A percentile compares a stretch with the other conserved stretches of the same genome.
Conservation (phyloP, 805 yeast species). For the Priceomyces carsonii region DNA sequence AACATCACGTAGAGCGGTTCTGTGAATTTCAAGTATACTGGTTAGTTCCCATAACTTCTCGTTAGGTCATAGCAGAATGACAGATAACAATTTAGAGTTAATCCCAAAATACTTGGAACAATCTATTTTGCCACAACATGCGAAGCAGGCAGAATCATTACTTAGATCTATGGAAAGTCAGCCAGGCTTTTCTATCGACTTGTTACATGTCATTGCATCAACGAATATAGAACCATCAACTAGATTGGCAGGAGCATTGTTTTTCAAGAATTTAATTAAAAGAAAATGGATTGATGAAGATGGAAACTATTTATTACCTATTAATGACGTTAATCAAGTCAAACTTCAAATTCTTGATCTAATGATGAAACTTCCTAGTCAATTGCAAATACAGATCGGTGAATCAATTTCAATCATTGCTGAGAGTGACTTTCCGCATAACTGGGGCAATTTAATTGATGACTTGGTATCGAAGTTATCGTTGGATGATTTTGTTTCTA, state of each 20-base stretch:
- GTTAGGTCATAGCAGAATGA: constrained; percentile 18
- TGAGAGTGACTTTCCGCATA: constrained; percentile 90
- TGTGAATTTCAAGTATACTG: background rate
- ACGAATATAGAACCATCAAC: constrained; percentile 51
- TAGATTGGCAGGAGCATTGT: constrained; percentile 85
- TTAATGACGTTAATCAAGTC: constrained; percentile 62
- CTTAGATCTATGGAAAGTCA: constrained; percentile 62
- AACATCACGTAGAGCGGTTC: background rate
- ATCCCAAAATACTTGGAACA: constrained; percentile 58
- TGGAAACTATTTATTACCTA: constrained; percentile 68
- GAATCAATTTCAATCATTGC: constrained; percentile 93
- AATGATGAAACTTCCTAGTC: constrained; percentile 79
- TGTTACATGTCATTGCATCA: constrained; percentile 78
- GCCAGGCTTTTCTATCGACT: constrained; percentile 73
- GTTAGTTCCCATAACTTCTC: constrained; percentile 2
- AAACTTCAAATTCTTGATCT: constrained; percentile 79
- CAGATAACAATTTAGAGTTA: constrained; percentile 43
- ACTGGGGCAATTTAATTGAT: constrained; percentile 79
- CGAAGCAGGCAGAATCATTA: constrained; percentile 66
- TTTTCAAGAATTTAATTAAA: constrained; percentile 83
- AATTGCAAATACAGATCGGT: constrained; percentile 89
- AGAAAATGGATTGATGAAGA: constrained; percentile 90
- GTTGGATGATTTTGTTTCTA: constrained; percentile 63
- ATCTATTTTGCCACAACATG: constrained; percentile 62
- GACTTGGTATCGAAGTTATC: constrained; percentile 70